These are phyloP conservation scores for Naganishia onofrii DNA, from an alignment of 768 basidiomycete species.

Conservation along the genomic window DNA sequence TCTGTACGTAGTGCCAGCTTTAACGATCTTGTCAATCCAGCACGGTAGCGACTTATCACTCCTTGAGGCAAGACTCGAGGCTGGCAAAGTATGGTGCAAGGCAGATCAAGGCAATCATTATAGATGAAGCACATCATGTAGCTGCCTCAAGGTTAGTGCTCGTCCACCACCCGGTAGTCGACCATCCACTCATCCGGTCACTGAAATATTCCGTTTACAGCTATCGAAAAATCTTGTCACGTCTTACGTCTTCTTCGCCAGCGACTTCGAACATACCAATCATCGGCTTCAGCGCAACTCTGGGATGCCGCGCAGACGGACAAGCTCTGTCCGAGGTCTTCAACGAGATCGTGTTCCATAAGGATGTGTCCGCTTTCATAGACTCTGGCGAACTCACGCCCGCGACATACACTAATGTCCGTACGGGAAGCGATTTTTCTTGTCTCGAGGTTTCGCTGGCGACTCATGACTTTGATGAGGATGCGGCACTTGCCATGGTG, in stretches of 20 bases:
- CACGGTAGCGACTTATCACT: neutral
- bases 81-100: neutral
- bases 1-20: neutral
- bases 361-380: neutral
- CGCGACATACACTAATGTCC: neutral
- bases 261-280: neutral
- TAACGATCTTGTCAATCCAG: neutral
- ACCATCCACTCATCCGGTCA: neutral
- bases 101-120: neutral
- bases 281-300: neutral
- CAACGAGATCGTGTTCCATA: neutral
- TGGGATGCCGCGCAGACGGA: neutral
- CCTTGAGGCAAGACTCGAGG: neutral
- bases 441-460: neutral
- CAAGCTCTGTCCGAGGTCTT: neutral
- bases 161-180: neutral
- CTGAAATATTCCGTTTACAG: neutral
- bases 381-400: neutral
- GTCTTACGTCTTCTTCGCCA: neutral
- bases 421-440: neutral
- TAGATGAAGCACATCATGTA: slow-evolving; percentile 2
- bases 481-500: neutral
- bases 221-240: neutral
- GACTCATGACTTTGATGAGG: neutral
- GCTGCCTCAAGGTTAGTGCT: neutral